Percentiles rank a stretch among this genome's conserved stretches.
These are phyloP conservation scores for Fusarium pseudograminearum DNA, from an alignment of 2,329 filamentous ascomycete genomes.

Conservation along the genomic window DNA sequence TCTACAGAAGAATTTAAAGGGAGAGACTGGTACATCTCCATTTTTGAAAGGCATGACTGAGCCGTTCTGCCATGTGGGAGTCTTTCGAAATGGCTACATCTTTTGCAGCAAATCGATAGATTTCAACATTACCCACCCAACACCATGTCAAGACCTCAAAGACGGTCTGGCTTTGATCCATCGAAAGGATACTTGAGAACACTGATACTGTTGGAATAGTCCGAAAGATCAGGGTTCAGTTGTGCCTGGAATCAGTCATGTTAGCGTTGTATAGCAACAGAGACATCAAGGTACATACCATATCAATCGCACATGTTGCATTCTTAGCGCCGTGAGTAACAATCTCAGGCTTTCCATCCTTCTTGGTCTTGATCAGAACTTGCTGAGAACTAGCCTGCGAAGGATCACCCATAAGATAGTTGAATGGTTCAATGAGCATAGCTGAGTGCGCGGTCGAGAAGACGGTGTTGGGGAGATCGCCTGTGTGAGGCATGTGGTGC, in stretches of 20 bases:
- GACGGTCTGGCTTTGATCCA: constrained; percentile 10
- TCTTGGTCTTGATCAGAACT: background rate
- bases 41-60: too few relatives aligned
- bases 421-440: constrained; percentile 1
- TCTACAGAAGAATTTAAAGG: too few relatives aligned
- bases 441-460: background rate
- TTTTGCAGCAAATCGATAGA: too few relatives aligned
- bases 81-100: too few relatives aligned
- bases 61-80: too few relatives aligned
- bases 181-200: constrained; percentile 5
- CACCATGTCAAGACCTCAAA: background rate
- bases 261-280: background rate
- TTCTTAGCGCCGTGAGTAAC: background rate
- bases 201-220: background rate
- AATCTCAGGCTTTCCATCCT: background rate
- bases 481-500: constrained; percentile 20
- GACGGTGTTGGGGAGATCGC: constrained; percentile 9
- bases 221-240: background rate
- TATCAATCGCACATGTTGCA: background rate
- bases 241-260: background rate
- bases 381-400: constrained; percentile 3
- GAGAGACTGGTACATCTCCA: too few relatives aligned
- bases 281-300: background rate
- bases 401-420: background rate
- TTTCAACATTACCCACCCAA: background rate